Conservation (phyloP, 108 stramenopile species). For the Skeletonema tropicum region DNA sequence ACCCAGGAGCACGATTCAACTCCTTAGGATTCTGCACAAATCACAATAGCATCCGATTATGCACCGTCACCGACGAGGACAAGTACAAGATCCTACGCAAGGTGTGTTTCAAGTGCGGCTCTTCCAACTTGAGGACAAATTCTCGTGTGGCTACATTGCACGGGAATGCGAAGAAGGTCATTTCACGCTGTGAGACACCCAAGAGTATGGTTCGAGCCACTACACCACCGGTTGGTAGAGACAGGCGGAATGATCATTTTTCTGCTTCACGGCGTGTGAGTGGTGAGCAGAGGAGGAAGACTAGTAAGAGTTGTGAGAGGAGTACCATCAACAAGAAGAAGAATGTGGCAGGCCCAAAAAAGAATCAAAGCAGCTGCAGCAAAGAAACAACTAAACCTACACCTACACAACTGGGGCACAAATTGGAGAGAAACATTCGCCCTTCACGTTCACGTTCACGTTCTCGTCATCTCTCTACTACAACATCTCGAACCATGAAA, state of each 20-base stretch:
- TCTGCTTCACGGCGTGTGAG: background rate
- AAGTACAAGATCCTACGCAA: slow-evolving; percentile 3
- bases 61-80: background rate
- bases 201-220: background rate
- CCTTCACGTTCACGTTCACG: background rate
- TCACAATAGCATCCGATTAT: background rate
- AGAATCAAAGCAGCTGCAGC: background rate
- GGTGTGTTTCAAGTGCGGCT: background rate
- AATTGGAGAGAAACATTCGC: background rate
- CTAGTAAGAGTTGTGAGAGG: background rate
- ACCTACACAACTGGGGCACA: background rate
- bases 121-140: background rate
- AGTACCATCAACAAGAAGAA: background rate
- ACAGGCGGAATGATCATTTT: background rate
- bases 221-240: background rate
- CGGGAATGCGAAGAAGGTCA: background rate
- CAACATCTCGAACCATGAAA: background rate
- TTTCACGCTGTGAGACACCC: background rate
- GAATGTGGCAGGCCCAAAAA: background rate
- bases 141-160: background rate
- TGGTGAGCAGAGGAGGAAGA: background rate
- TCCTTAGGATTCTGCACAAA: background rate
- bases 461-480: background rate
- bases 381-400: background rate
- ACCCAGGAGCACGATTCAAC: background rate